Base-by-base conservation (phyloP, 306 rosid genomes). In the Quercus robur region DNA sequence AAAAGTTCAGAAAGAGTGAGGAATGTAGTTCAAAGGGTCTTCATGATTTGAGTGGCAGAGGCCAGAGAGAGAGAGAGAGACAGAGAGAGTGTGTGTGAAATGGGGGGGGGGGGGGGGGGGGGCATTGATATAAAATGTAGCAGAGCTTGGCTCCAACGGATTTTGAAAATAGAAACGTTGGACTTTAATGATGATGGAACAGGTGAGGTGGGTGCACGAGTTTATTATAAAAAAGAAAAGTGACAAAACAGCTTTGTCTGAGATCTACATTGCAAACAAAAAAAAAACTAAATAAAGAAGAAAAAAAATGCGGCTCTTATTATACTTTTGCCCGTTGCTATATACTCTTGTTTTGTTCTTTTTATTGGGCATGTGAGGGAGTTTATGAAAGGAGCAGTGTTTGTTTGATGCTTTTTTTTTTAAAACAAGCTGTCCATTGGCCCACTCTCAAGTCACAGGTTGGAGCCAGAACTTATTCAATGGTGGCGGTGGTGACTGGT, bases 111-210 rank as follows among this genome's bases (percentile, higher is more conserved):
- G 58, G 46, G 77, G 52, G 38, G 75, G 58, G 10, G 31, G 54
- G 73, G 14, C 70, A 74, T 19, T 18, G 77, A 78, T 85, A 66
- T 86, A 76, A 87, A 79, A 26, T 73, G 82, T 62, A 82, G 5
- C 57, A 85, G 46, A 41, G 46, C 80, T 88, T 88, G 97, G 94
- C 97, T 90, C 97, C 93, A 88, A 87, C 76, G 78, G 85, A 81
- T 85, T 86, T 94, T 83, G 89, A 94, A 89, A 90, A 82, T 86
- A 82, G 82, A 86, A 81, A 91, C 98, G 98, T 91, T 94, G 89
- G 87, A 76, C 59, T 79, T 80, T 82, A 91, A 89, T 91, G 83
- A 86, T 84, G 78, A 71, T 30, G 74, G n/a, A 11, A 10, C 4
- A 49, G 54, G 17, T 18, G 55, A 59, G 85, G 78, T 75, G 66